Base-by-base conservation (phyloP, 306 rosid genomes). In the Oxytropis ochrocephala region DNA sequence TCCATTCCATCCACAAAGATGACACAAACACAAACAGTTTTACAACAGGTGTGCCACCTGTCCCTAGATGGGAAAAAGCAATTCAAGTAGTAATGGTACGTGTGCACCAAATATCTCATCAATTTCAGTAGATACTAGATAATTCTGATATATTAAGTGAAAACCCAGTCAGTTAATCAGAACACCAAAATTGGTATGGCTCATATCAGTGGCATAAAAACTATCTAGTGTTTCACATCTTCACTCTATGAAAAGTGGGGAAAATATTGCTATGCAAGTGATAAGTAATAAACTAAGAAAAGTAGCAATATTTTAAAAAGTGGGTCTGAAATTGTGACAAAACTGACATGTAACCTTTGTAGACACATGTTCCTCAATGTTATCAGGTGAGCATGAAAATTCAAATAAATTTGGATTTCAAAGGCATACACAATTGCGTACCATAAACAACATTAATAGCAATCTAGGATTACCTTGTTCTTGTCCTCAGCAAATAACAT, bases 401-500 rank as follows among this genome's bases (percentile, higher is more conserved):
- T 43, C 16, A 60, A 59, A 19, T 62, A 17, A 47, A 33, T 32
- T 27, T 33, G 41, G 57, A 35, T 18, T 62, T 29, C n/a, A 62
- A 70, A 54, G 73, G 50, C 58, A 52, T 27, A 39, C 75, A 29
- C 35, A 41, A 35, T 65, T 61, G 63, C 71, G 48, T 52, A 57
- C 39, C 48, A 67, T n/a, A 69, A 48, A 24, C 71, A 19, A 64
- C 39, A 47, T 17, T 38, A 57, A 74, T 52, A 72, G 61, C 62
- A 62, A 66, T 61, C 58, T 17, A 79, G 68, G 47, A 58, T 24
- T 82, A 90, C 98, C 97, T 94, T 90, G 74, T 85, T 67, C 84
- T 81, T 88, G 78, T 94, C 98, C 88, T 94, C 97, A 0, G 96
- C 96, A 90, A 94, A 94, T 75, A 90, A 82, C 98, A 90, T 94